These are phyloP conservation scores for Epichloe coenophiala DNA, from an alignment of 2,329 filamentous ascomycete species.

Conservation along the genomic window DNA sequence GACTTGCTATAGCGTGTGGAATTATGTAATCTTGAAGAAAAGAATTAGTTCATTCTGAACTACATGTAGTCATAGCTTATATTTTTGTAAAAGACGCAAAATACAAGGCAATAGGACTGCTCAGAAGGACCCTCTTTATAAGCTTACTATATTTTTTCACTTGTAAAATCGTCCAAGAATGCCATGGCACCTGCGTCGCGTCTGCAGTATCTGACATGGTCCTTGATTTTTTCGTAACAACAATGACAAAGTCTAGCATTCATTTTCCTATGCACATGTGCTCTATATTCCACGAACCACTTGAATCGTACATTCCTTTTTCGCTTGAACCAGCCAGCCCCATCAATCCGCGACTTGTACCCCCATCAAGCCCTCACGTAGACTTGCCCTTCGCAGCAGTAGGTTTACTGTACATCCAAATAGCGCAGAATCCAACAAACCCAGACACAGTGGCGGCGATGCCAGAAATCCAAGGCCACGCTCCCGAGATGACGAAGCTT, in stretches of 20 bases:
- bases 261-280: background rate
- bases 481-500: constrained; percentile 77
- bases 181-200: too few species aligned
- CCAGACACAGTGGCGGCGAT: constrained; percentile 72
- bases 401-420: constrained; percentile 69
- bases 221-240: too few species aligned
- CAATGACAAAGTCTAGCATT: background rate
- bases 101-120: too few species aligned
- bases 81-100: too few species aligned
- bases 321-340: background rate
- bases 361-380: constrained; percentile 13
- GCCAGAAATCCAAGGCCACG: constrained; percentile 89
- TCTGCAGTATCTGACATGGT: too few species aligned
- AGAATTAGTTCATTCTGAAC: too few species aligned
- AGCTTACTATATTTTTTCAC: too few species aligned
- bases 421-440: constrained; percentile 69
- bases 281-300: background rate
- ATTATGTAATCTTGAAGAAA: too few species aligned
- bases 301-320: constrained; percentile 1
- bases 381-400: constrained; percentile 15
- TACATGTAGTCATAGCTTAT: too few species aligned
- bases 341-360: background rate
- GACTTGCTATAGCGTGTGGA: too few species aligned
- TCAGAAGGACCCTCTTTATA: too few species aligned
- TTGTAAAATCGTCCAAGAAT: background rate